Evolutionary conservation across 1,284 basidiomycete species (phyloP), one percentile per base, ranked within the genome.

Genomic region (Boletus semigastroideus): DNA sequence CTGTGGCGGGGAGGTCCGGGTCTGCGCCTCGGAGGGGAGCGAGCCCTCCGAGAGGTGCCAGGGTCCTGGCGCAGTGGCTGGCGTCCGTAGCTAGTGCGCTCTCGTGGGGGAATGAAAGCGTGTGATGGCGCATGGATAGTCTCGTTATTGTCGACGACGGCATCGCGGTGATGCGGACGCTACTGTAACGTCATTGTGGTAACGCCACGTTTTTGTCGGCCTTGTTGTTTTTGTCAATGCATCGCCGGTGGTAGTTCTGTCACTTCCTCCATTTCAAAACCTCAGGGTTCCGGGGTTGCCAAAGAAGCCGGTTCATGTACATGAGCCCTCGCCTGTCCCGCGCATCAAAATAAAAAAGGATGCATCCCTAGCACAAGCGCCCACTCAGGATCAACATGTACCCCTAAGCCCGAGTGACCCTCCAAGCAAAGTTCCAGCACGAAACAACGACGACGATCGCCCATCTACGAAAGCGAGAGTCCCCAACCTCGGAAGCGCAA

Each of bases 381-480:
- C 38, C 33, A 34, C 54, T 36, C 60, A 55, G 20, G 54, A 59
- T 33, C 59, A 61, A 45, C 62, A 58, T 9, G 59, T 58, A 46
- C n/a, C 39, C 58, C 50, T 51, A 67, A 55, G 56, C 60, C 17
- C 46, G 64, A 57, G 30, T 53, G 63, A 46, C 58, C 52, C 28
- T 30, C 70, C 20, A 74, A 65, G 49, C 54, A 65, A 33, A 69
- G 53, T 28, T 56, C 57, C 5, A 51, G 55, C 12, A 39, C 47
- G 16, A 77, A 73, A 49, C 43, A 55, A 36, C 72, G 76, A 30
- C 75, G 77, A 38, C 71, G 68, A 42, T 77, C 77, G 3, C 79
- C 78, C 1, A 75, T 80, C 48, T 84, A 80, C 44, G 83, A 86
- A 55, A 67, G 72, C 38, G 71, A 72, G 56, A 63, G 62, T 22